Conservation (phyloP, 2,329 filamentous ascomycete genomes). For the Saccharata proteae region DNA sequence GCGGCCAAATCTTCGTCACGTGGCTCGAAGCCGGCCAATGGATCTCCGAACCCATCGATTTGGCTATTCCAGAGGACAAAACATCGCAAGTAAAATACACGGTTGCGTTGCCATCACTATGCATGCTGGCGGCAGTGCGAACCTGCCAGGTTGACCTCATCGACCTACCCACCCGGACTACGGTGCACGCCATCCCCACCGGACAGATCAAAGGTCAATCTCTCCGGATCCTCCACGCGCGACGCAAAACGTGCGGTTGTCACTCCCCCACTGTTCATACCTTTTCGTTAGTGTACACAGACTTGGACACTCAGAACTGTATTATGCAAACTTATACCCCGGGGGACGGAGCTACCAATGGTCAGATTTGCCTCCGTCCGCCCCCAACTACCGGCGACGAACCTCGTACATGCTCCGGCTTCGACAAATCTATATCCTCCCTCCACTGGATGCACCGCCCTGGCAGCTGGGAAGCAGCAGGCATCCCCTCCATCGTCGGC, state of each 20-base stretch:
- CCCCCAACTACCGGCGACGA: conserved; percentile 15
- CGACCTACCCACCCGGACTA: conserved; percentile 42
- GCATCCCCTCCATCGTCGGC: conserved; percentile 50
- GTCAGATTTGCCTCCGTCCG: conserved; percentile 45
- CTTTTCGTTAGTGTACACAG: conserved; percentile 53
- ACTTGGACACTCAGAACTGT: conserved; percentile 47
- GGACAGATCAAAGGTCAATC: conserved; percentile 47
- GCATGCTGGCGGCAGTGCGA: conserved; percentile 49
- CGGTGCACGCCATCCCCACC: conserved; percentile 52
- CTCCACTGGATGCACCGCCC: conserved; percentile 47
- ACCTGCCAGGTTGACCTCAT: conserved; percentile 47
- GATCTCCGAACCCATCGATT: conserved; percentile 21
- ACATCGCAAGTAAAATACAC: conserved; percentile 42
- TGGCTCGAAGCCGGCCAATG: conserved; percentile 15
- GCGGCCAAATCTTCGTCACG: conserved; percentile 21
- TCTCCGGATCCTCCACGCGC: conserved; percentile 48
- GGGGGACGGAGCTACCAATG: conserved; percentile 37
- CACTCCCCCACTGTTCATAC: conserved; percentile 46
- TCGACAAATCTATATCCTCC: conserved; percentile 34
- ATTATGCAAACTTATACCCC: conserved; percentile 53
- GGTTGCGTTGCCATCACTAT: conserved; percentile 45
- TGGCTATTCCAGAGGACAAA: conserved; percentile 23
- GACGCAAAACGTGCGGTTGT: conserved; percentile 39
- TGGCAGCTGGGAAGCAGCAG: conserved; percentile 52
- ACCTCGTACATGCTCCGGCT: conserved; percentile 20